Base-by-base conservation (phyloP, 768 basidiomycete genomes). In the Paxillus involutus region DNA sequence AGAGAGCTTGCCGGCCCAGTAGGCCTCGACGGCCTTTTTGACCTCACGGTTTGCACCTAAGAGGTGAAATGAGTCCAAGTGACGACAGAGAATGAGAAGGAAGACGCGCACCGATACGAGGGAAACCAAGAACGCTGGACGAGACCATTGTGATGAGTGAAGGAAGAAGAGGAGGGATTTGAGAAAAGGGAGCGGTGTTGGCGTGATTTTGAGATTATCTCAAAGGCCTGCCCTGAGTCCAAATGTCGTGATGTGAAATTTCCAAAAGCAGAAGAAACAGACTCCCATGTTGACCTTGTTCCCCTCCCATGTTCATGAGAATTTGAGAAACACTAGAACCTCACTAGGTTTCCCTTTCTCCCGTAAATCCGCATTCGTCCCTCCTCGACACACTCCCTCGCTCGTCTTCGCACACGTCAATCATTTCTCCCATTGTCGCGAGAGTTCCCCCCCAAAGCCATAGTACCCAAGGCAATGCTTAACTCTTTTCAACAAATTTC, bases 1-100 rank as follows among this genome's bases (percentile, higher is more conserved):
- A 56, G 87, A 81, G 70, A 86, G 78, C 74, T 96, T 98, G 73
- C 90, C 89, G 32, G 82, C 92, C 97, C 97, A 99, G 80, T 98
- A 98, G 52, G 93, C 89, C 76, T 98, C 96, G 67, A 97, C 91
- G 61, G 94, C 94, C 80, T 98, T 96, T 79, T 97, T 97, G 58
- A 95, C 84, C 77, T 96, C 93, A 76, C 91, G 91, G 78, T 94
- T 88, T 54, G 87, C 88, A 78, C 93, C 93, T 94, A 24, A 26
- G 14, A 19, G 3, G 21, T 29, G 32, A 12, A 14, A 17, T 44
- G 8, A 33, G 42, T 69, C 12, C 13, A 39, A 61, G 52, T 4
- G 17, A 4, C 5, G 44, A 36, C 36, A 8, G 17, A 6, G 32
- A 50, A 24, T 6, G 3, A 19, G 11, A 30, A 51, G 33, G 12